Evolutionary conservation across 2,329 filamentous ascomycete species (phyloP).

Genomic region (Sporothrix brasiliensis): DNA sequence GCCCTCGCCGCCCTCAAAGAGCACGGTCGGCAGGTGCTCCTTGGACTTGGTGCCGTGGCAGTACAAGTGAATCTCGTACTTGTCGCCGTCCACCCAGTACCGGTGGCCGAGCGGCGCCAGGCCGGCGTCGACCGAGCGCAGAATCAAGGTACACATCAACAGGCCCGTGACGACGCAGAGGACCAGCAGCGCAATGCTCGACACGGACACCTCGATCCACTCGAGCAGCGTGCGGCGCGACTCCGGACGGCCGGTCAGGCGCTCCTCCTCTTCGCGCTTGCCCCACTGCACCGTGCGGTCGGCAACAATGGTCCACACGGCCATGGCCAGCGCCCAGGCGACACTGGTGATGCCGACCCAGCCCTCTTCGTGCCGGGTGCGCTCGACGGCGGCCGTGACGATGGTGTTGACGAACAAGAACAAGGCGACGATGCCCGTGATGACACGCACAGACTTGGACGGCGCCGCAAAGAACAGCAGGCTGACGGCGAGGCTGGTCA

Average conservation of each 20-base stretch:
- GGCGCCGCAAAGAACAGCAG: conserved; percentile 88
- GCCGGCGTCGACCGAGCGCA: conserved; percentile 78
- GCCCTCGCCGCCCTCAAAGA: conserved; percentile 81
- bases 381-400: conserved; percentile 73
- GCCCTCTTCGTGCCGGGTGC: conserved; percentile 79
- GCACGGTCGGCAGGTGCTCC: conserved; percentile 70
- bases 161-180: conserved; percentile 71
- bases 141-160: conserved; percentile 75
- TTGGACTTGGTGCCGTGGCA: conserved; percentile 75
- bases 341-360: conserved; percentile 89
- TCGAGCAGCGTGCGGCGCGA: conserved; percentile 78
- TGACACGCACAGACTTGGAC: conserved; percentile 74
- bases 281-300: conserved; percentile 88
- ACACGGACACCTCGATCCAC: conserved; percentile 78
- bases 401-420: conserved; percentile 75
- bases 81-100: conserved; percentile 79
- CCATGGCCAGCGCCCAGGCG: conserved; percentile 77
- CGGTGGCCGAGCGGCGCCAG: conserved; percentile 72
- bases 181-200: conserved; percentile 70
- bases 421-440: conserved; percentile 67
- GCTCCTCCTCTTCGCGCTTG: conserved; percentile 88
- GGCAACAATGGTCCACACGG: conserved; percentile 75
- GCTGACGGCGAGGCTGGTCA: conserved; percentile 73
- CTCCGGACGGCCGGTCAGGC: conserved; percentile 86
- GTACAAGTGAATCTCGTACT: conserved; percentile 84